Evolutionary conservation across 2,329 filamentous ascomycete genomes (phyloP), one percentile per base, ranked within the genome.

Genomic region (Trichoderma semiorbis): DNA sequence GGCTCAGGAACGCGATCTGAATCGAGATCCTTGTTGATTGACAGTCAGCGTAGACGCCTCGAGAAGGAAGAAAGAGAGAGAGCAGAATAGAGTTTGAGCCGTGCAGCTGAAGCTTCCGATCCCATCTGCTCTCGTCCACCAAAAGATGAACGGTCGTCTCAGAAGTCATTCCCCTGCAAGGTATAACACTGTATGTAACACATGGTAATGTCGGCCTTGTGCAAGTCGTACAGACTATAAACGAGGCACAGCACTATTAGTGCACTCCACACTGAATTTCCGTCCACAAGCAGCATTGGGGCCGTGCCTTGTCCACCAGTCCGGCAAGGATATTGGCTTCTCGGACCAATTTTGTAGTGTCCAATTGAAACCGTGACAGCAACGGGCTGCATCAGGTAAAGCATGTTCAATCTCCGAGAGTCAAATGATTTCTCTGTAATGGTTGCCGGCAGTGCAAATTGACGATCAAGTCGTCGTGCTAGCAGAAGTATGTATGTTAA

Each of bases 371-470:
- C 55, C 57, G 28, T 58, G 32, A 50, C 28, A 61, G 55, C 50
- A 53, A 32, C 55, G 53, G 65, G 24, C 57, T 69, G 66, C 66
- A 69, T 62, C 66, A 69, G 36, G 57, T 62, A 69, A 24, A 69
- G 57, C 66, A 69, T 50, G 36, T 28, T 62, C 66, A 69, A 69
- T 69, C 66, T 69, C 66, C 66, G 66, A 69, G 66, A 57, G 30
- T 53, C n/a, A 18, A 24, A 43, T n/a, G 53, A 10, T 26, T 28
- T 28, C 53, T 32, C 18, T 32, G 36, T 47, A 47, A 34, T 68
- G 55, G 65, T 68, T 60, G 65, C 65, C 65, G 65, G 65, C 65
- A 68, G 65, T 68, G 65, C 65, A 39, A 5, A n/a, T 60, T 10
- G 65, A 34, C 34, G 65, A 24, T 60, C 26, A 43, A 32, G n/a